A percentile compares a stretch with the other conserved stretches of the same genome.
These are phyloP conservation scores for Plasmodium chabaudi DNA, from an alignment of 169 alveolate genomes.

Conservation along the genomic window DNA sequence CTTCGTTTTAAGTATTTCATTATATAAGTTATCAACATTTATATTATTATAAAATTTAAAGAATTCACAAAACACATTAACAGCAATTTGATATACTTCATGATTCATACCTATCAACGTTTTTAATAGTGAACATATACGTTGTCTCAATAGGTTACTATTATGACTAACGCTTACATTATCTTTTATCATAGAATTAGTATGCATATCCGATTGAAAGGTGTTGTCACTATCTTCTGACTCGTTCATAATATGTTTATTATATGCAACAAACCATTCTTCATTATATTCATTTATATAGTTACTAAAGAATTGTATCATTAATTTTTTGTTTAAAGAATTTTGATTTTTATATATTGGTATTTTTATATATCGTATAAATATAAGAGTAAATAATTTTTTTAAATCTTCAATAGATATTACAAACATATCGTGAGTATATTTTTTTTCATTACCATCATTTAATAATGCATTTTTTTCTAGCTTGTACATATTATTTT, in stretches of 20 bases:
- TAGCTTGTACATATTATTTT: slow-evolving; percentile 14
- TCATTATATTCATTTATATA: slow-evolving; percentile 36
- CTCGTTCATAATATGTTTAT: neutral
- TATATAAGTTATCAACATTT: slow-evolving; percentile 14
- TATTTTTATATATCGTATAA: slow-evolving; percentile 27
- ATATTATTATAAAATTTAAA: slow-evolving; percentile 36
- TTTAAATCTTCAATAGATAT: slow-evolving; percentile 20
- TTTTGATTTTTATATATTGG: slow-evolving; percentile 7
- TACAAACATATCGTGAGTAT: neutral
- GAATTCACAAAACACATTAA: slow-evolving; percentile 24
- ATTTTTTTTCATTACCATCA: slow-evolving; percentile 13
- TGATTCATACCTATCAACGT: slow-evolving; percentile 23
- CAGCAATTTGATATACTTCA: slow-evolving; percentile 19
- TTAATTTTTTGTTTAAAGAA: slow-evolving; percentile 16
- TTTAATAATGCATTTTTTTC: slow-evolving; percentile 33
- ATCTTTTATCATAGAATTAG: neutral
- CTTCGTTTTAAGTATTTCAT: slow-evolving; percentile 14
- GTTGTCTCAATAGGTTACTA: slow-evolving; percentile 1
- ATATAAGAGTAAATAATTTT: slow-evolving; percentile 28
- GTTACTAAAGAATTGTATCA: slow-evolving; percentile 12
- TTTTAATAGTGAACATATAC: neutral
- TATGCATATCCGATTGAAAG: neutral
- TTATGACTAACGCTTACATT: neutral
- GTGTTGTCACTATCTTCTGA: neutral
- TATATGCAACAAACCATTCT: slow-evolving; percentile 50